Conservation (phyloP, 1,284 basidiomycete genomes). For the Xerocomus nothofagi region DNA sequence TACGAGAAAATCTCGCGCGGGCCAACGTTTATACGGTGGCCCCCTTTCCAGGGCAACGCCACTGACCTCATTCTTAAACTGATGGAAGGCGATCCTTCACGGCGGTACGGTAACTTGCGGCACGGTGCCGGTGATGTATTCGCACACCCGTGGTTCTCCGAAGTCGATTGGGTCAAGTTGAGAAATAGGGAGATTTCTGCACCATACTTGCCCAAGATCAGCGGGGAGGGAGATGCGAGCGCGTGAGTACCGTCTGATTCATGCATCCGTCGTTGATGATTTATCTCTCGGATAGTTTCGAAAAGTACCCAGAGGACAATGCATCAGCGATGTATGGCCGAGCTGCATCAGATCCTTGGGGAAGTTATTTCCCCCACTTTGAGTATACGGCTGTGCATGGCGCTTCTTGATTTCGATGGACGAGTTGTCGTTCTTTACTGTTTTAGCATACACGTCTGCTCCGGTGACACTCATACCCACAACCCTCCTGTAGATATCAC, state of each 20-base stretch:
- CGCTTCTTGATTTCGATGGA: conserved; percentile 8
- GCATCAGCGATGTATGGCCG: conserved; percentile 58
- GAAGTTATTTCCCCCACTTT: conserved; percentile 63
- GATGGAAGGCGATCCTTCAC: conserved; percentile 87
- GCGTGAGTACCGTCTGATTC: conserved; percentile 58
- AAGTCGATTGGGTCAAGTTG: conserved; percentile 93
- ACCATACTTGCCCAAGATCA: conserved; percentile 91
- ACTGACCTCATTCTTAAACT: conserved; percentile 90
- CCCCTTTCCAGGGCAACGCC: conserved; percentile 82
- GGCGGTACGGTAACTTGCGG: conserved; percentile 90
- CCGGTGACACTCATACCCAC: conserved; percentile 20
- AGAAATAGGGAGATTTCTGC: conserved; percentile 88
- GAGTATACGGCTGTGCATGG: conserved; percentile 53
- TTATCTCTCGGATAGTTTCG: conserved; percentile 53
- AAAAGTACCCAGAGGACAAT: conserved; percentile 74
- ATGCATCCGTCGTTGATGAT: not conserved
- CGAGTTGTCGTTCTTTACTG: conserved; percentile 6
- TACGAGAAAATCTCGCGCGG: conserved; percentile 86
- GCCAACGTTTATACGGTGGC: conserved; percentile 81
- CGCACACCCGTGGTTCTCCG: conserved; percentile 93
- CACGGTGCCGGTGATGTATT: conserved; percentile 96
- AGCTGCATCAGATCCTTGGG: conserved; percentile 54
- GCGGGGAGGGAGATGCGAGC: conserved; percentile 86
- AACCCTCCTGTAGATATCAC: conserved; percentile 9
- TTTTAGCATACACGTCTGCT: conserved; percentile 12